Conservation (phyloP, 148 eudicot species). For the Chenopodium formosanum region DNA sequence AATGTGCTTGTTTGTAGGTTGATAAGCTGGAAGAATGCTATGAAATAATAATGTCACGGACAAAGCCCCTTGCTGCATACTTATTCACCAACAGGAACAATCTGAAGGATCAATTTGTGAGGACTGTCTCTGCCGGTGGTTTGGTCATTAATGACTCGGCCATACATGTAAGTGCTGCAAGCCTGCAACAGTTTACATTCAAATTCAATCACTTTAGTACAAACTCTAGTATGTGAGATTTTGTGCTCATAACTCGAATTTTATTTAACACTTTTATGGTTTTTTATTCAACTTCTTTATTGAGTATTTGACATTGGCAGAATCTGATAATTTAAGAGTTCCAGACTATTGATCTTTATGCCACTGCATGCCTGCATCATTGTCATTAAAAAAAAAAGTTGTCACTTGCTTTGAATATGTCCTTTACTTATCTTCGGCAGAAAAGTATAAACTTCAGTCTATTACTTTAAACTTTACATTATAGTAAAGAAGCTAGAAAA, state of each 20-base stretch:
- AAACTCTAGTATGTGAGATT: not conserved
- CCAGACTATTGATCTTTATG: not conserved
- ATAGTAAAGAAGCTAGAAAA: not conserved
- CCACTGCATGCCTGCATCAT: not conserved
- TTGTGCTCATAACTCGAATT: not conserved
- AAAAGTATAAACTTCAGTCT: not conserved
- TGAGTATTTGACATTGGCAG: not conserved
- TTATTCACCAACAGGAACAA: slow-evolving; percentile 46
- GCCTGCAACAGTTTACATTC: not conserved
- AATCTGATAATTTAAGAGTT: not conserved
- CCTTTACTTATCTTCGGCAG: not conserved
- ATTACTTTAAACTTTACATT: too few relatives aligned
- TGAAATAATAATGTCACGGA: slow-evolving; percentile 40
- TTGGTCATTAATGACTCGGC: slow-evolving; percentile 56
- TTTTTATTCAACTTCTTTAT: not conserved
- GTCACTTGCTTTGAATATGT: too few relatives aligned
- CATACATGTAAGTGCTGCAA: slow-evolving; percentile 46
- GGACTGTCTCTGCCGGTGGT: slow-evolving; percentile 52
- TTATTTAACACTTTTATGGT: not conserved
- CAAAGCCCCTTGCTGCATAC: slow-evolving; percentile 72
- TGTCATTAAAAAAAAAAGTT: too few relatives aligned
- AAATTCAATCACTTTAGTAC: not conserved
- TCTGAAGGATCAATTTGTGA: slow-evolving; percentile 48
- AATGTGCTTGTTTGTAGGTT: slow-evolving; percentile 31
- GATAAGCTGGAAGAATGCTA: slow-evolving; percentile 53